Base-by-base conservation (phyloP, 306 rosid genomes). In the Arachis stenosperma region DNA sequence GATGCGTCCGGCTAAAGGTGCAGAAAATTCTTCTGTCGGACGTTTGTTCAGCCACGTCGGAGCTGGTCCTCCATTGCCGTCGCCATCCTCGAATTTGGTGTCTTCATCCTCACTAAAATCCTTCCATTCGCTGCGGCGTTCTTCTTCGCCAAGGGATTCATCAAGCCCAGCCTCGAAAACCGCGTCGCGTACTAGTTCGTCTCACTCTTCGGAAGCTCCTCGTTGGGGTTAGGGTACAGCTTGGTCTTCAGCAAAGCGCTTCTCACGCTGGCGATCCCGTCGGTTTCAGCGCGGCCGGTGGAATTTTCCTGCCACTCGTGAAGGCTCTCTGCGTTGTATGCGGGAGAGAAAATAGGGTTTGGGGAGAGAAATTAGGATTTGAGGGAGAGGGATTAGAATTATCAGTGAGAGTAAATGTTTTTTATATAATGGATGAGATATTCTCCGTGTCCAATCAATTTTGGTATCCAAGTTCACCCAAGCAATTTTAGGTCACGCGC, bases 221-320 rank as follows among this genome's bases (percentile, higher is more conserved):
- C 27, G 27, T 1, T 22, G 27, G 27, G 27, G 27, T 22, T 22
- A 22, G 27, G 27, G 27, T 22, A 22, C 27, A 22, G 27, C 1
- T 22, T 22, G 27, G 27, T 22, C 27, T 22, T 22, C 27, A 22
- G 27, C 27, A 1, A 22, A 22, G 27, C 27, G 27, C 27, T 22
- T 22, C 27, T 22, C 27, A 1, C 27, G 0, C 98, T 97, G 59
- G 98, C 98, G 0, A 94, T 94, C 51, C 97, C 97, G 1, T 94
- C 98, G 0, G 98, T 94, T 57, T 94, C 98, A 0, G 98, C 98
- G 1, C 78, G 98, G 91, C 98, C 0, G 98, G 98, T 3, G 98
- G 96, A 9, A 94, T 91, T n/a, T 94, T 94, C 76, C 81, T 94
- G 15, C 98, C 98, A 0, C 37, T 94, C 79, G 95, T 94, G 52